Base-by-base conservation (phyloP, 2,329 filamentous ascomycete species). In the Xylaria multiplex region DNA sequence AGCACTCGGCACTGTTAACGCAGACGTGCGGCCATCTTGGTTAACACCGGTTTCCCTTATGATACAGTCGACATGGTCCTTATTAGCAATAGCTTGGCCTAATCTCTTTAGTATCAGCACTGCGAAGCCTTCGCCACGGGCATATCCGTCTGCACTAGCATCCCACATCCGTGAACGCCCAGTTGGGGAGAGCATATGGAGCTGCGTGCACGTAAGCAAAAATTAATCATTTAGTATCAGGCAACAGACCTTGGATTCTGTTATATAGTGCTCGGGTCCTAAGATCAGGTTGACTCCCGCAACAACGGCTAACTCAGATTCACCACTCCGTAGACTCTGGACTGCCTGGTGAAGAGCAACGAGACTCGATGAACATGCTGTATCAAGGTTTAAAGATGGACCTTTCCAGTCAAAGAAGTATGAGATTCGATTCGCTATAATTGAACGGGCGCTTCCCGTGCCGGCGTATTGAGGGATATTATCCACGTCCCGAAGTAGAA, bases 71-170 rank as follows among this genome's bases (percentile, higher is more conserved):
- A 73, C 71, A 13, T 66, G 45, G 27, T 75, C 68, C 14, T 71
- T 67, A 54, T 75, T 63, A 19, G 35, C 52, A 8, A 27, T 3
- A 14, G 52, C 52, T 1, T 24, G 13, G 9, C 9, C 13, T 16
- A 85, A 72, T 0, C 70, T 73, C 63, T 86, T 86, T 1, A 87
- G 67, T 0, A 85, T 70, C 0, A 86, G 59, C 3, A 61, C 62
- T 1, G 68, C 68, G 3, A 71, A 56, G 22, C 72, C 73, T 14
- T 74, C 73, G 1, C 72, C 73, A 4, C 73, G 71, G 2, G 66
- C 72, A 53, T 74, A 74, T 1, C 73, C 73, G 37, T 73, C 62
- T 0, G 70, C 73, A 3, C 43, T 32, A 11, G 49, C 40, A 32
- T 74, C 73, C 69, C 72, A 74, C 69, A 73, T 70, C 0, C 58